These are phyloP conservation scores for Blastomyces emzantsi DNA, from an alignment of 2,329 filamentous ascomycete species.

Conservation along the genomic window DNA sequence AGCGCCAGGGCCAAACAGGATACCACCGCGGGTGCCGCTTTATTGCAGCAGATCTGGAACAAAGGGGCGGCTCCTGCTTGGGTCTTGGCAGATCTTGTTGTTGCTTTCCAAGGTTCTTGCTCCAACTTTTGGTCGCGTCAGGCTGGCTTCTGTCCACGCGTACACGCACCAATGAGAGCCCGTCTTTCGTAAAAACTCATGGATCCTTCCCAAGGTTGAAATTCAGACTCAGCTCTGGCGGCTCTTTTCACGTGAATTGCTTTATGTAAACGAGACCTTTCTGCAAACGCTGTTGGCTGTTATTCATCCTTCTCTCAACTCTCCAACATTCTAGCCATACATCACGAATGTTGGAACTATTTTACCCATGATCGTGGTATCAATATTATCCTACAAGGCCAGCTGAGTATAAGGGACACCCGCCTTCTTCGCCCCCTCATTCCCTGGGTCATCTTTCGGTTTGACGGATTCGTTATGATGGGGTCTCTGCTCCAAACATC, in stretches of 20 bases:
- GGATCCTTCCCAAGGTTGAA: background rate
- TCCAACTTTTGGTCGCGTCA: background rate
- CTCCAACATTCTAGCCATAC: background rate
- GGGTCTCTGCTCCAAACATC: background rate
- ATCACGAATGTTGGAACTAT: background rate
- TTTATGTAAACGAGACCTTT: background rate
- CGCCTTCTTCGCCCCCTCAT: background rate
- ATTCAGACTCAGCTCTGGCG: background rate
- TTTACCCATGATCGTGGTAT: background rate
- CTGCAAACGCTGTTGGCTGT: background rate
- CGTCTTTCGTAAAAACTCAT: background rate
- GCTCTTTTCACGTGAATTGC: background rate
- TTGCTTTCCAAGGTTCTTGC: slow-evolving; percentile 1
- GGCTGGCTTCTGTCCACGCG: background rate
- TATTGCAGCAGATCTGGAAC: background rate
- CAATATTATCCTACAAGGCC: background rate
- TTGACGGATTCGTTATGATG: background rate
- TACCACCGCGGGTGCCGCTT: background rate
- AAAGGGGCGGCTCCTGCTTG: background rate
- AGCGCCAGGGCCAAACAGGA: background rate
- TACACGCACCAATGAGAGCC: slow-evolving; percentile 6
- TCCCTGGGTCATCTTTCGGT: background rate
- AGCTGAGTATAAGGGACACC: background rate
- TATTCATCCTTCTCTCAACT: background rate
- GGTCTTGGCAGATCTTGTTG: background rate